Conservation (phyloP, 2,329 filamentous ascomycete species). For the Pezicula radicicola region DNA sequence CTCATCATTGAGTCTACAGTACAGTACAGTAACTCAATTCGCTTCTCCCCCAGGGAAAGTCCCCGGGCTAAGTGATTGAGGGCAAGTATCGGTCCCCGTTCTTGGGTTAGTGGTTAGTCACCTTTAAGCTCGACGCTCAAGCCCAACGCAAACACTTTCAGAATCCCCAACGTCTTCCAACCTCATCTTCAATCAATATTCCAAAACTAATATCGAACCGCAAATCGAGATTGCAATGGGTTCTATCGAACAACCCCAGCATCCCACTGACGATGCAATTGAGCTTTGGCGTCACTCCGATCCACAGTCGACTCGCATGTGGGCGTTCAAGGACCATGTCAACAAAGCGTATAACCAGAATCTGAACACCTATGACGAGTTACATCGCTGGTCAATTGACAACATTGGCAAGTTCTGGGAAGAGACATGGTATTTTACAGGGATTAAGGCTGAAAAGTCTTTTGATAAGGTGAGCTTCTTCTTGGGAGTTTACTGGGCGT, state of each 20-base stretch:
- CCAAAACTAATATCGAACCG: too few relatives aligned
- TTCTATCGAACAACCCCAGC: constrained; percentile 2
- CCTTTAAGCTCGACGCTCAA: too few relatives aligned
- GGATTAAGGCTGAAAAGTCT: constrained; percentile 64
- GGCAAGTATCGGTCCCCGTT: too few relatives aligned
- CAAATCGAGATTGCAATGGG: background rate
- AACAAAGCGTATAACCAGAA: constrained; percentile 63
- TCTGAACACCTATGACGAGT: constrained; percentile 65
- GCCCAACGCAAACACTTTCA: too few relatives aligned
- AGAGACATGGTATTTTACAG: constrained; percentile 79
- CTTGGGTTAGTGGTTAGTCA: too few relatives aligned
- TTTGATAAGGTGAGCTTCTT: constrained; percentile 52
- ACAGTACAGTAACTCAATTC: too few relatives aligned
- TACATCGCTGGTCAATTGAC: constrained; percentile 83
- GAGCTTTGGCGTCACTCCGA: constrained; percentile 71
- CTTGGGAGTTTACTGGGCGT: background rate
- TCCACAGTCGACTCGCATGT: constrained; percentile 67
- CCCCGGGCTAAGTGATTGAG: too few relatives aligned
- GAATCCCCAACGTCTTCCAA: too few relatives aligned
- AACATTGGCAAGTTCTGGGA: constrained; percentile 78
- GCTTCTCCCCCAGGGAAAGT: too few relatives aligned
- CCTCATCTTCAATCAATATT: too few relatives aligned
- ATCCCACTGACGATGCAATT: constrained; percentile 15
- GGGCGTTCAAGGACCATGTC: constrained; percentile 66
- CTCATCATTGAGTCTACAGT: too few relatives aligned